Base-by-base conservation (phyloP, 2,329 filamentous ascomycete genomes). In the Talaromyces sp. region DNA sequence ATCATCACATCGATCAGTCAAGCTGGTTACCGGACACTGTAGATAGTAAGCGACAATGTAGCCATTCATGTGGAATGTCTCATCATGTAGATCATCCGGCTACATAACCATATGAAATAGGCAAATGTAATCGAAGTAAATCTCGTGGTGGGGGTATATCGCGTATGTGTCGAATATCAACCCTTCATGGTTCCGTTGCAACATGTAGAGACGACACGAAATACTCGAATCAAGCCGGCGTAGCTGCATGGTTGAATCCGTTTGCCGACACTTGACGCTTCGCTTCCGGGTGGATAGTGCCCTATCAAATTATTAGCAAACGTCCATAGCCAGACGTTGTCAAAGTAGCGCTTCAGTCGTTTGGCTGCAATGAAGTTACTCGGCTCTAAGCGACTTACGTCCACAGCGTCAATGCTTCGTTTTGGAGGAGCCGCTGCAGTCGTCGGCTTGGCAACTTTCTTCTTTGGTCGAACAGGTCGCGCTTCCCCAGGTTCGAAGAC, bases 401-500 rank as follows among this genome's bases (percentile, higher is more conserved):
- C 77, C 68, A 80, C 67, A 66, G 77, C 72, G 67, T 76, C 74
- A 67, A 79, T 76, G 67, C 68, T 70, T 67, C 78, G 73, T 67
- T 80, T 80, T 67, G 78, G 76, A 31, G 73, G 72, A 64, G 71
- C 70, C 62, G 72, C 70, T 16, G 73, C 48, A 56, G 77, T 72
- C 67, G 72, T 52, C 64, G 74, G 78, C 69, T 76, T 78, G 62
- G 77, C 61, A 48, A 80, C 75, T 74, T 84, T 82, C 76, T 86
- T 88, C 77, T 83, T 81, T 16, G 84, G 82, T 66, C 82, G 85
- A 14, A 77, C 74, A 5, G 91, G 91, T 72, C 87, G 90, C 59
- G 82, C 81, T 77, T 99, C 95, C 72, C 91, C 91, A 27, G 88
- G 81, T 57, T 88, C 73, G 75, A 99, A 99, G 2, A 98, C 88